Evolutionary conservation across 1,284 basidiomycete genomes (phyloP), one percentile per base, ranked within the genome.

Genomic region (Phellinidium pouzarii): DNA sequence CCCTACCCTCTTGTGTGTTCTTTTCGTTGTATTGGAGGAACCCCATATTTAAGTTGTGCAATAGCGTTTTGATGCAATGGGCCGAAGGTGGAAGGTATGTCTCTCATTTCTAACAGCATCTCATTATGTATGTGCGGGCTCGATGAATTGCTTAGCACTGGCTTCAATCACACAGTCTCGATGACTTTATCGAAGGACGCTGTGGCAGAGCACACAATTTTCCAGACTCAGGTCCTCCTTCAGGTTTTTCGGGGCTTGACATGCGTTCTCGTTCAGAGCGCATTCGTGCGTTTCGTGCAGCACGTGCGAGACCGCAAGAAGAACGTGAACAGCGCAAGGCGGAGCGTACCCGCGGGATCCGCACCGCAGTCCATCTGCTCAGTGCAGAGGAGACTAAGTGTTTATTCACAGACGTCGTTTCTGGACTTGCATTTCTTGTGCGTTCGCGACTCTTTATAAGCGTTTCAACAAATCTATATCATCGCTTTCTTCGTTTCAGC

Each of bases 21-120:
- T 23, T 20, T 8, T 34, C 60, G 58, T 48, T 36, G 54, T 67
- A 72, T 62, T 27, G 23, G 31, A 27, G 5, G 31, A 53, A 47
- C 54, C 27, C 27, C 52, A 34, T 46, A 57, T 17, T 17, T n/a
- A 31, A 20, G n/a, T 19, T 22, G 23, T 12, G 45, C 12, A 17
- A 11, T 25, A 91, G 88, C 62, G 82, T 94, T 1, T 73, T 94
- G 9, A 94, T 94, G 91, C 90, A 94, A 74, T 94, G 87, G 83
- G 92, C 91, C 0, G 90, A 92, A 70, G 87, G 87, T 2, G 91
- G 91, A 60, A 79, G 77, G 77, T 75, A 45, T 29, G 58, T 57
- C 11, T 23, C 47, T 14, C 9, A 12, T 9, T 29, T 22, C 27
- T 22, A 26, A 44, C 19, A 31, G 25, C 50, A 17, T 14, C 11